phyloP scores from a whole-genome alignment of 2,329 filamentous ascomycete species.

The Fusarium duplospermum region DNA sequence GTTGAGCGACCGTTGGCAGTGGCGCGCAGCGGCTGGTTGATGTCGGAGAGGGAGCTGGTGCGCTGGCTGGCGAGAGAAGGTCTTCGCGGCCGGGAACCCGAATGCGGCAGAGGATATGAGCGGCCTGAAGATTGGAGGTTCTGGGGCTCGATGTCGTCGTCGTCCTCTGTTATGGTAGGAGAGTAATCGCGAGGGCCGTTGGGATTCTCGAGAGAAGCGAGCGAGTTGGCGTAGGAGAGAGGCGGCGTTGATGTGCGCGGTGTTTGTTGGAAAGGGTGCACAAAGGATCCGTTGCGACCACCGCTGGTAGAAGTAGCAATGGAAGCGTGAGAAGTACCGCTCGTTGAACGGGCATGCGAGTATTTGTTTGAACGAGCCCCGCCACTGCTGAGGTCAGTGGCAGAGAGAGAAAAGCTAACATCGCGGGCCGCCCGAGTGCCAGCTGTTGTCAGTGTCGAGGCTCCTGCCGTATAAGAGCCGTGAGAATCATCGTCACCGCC shows the following conservation, averaged over 20 bases:
- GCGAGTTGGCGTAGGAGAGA: constrained; percentile 67
- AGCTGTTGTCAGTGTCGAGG: constrained; percentile 36
- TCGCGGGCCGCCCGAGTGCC: constrained; percentile 50
- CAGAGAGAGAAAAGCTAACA: constrained; percentile 59
- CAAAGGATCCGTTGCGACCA: constrained; percentile 63
- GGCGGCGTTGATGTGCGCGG: constrained; percentile 71
- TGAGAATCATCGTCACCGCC: constrained; percentile 43
- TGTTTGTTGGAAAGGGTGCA: constrained; percentile 74
- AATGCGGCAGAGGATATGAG: constrained; percentile 34
- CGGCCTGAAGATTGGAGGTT: constrained; percentile 31
- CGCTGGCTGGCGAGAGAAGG: constrained; percentile 50
- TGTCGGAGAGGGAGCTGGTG: constrained; percentile 50
- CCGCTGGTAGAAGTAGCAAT: constrained; percentile 67
- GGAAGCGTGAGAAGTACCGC: constrained; percentile 68
- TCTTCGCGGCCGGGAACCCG: constrained; percentile 41
- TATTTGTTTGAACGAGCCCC: constrained; percentile 54
- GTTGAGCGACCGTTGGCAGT: constrained; percentile 45
- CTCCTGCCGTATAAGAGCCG: constrained; percentile 33
- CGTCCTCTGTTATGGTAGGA: constrained; percentile 66
- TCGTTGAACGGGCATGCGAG: constrained; percentile 69
- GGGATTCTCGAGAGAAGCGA: constrained; percentile 61
- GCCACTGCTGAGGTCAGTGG: constrained; percentile 47
- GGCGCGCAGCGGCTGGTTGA: constrained; percentile 43
- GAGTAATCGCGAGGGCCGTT: constrained; percentile 62
- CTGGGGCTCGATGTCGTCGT: constrained; percentile 53